A percentile compares a stretch with the other conserved stretches of the same genome.
These are phyloP conservation scores for Dactylellina sp. DNA, from an alignment of 2,329 filamentous ascomycete species.

Conservation along the genomic window DNA sequence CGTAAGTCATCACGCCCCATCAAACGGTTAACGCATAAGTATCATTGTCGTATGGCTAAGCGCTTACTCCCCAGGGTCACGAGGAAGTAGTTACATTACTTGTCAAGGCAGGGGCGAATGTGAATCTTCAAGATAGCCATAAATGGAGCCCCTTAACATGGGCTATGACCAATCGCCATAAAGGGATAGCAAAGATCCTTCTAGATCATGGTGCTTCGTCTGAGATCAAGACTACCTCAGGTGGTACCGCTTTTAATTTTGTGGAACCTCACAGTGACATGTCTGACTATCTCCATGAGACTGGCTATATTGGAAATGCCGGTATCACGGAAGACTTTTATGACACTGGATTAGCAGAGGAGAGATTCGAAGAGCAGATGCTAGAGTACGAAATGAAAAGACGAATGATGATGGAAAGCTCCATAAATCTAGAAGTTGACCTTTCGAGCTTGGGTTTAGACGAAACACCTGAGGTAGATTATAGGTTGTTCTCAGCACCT, in stretches of 20 bases:
- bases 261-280: slow-evolving; percentile 95
- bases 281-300: slow-evolving; percentile 92
- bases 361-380: slow-evolving; percentile 95
- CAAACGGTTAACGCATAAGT: slow-evolving; percentile 18
- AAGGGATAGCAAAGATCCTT: slow-evolving; percentile 90
- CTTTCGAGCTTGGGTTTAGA: slow-evolving; percentile 95
- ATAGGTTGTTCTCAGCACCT: not conserved
- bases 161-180: slow-evolving; percentile 99
- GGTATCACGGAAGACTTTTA: slow-evolving; percentile 92
- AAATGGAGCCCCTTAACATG: slow-evolving; percentile 99
- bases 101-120: slow-evolving; percentile 84
- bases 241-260: slow-evolving; percentile 94
- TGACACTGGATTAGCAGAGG: slow-evolving; percentile 88
- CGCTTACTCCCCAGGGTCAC: slow-evolving; percentile 73
- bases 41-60: not conserved
- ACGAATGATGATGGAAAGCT: slow-evolving; percentile 99
- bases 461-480: slow-evolving; percentile 86
- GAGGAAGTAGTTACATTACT: slow-evolving; percentile 86
- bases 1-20: slow-evolving; percentile 68
- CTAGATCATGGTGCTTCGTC: slow-evolving; percentile 95
- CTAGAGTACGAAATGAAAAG: slow-evolving; percentile 95
- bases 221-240: slow-evolving; percentile 92
- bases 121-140: slow-evolving; percentile 94
- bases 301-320: slow-evolving; percentile 88
- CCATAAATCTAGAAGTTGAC: slow-evolving; percentile 95